Evolutionary conservation across 73 alveolate species (phyloP).

Genomic region (Paramecium bursaria): DNA sequence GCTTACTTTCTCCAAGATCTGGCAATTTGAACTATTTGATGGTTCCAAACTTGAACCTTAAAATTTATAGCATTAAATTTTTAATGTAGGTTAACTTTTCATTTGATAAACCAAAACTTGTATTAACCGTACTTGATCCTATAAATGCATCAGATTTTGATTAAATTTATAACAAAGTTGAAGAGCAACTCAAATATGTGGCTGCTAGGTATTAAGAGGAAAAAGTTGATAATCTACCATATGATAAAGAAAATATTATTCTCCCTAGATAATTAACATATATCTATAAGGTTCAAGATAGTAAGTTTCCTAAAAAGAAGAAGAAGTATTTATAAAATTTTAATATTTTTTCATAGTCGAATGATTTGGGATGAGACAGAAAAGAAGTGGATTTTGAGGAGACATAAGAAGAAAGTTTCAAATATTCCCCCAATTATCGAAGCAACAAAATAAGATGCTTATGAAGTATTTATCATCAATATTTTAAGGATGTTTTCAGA

Average conservation of each 20-base stretch:
- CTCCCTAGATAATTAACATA: conserved; percentile 23
- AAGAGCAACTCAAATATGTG: conserved; percentile 37
- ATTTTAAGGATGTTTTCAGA: conserved; percentile 39
- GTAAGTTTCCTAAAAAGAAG: conserved; percentile 45
- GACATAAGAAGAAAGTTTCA: conserved; percentile 24
- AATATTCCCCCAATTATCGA: conserved; percentile 25
- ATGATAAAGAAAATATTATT: conserved; percentile 54
- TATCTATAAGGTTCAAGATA: conserved; percentile 25
- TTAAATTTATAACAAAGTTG: neutral
- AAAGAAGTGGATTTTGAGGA: conserved; percentile 26
- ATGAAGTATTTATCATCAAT: conserved; percentile 26
- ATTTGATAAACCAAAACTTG: conserved; percentile 48
- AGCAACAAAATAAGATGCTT: conserved; percentile 38
- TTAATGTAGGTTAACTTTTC: too few relatives aligned
- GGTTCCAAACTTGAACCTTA: too few relatives aligned
- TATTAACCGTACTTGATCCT: conserved; percentile 11
- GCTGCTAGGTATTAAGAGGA: conserved; percentile 11
- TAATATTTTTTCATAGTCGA: conserved; percentile 23
- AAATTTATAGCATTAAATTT: too few relatives aligned
- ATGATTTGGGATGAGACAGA: conserved; percentile 54
- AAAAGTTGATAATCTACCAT: conserved; percentile 15
- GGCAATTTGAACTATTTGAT: conserved; percentile 34
- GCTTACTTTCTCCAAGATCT: conserved; percentile 39
- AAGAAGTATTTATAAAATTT: conserved; percentile 18
- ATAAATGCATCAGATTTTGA: conserved; percentile 36